Base-by-base conservation (phyloP, 306 rosid genomes). In the Prunus armeniaca region DNA sequence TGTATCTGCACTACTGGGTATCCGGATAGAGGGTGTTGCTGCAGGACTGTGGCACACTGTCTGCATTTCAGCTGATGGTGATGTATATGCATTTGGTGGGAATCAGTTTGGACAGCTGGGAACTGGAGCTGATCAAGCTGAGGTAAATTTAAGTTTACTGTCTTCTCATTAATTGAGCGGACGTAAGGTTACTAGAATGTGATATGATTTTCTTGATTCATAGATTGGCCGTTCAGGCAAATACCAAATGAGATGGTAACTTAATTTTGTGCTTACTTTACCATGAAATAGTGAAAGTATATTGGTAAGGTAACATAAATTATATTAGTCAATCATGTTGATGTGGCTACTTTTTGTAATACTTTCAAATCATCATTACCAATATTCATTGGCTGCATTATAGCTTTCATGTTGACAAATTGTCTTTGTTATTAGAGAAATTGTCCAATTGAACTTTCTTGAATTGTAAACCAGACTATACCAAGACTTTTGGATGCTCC, bases 91-190 rank as follows among this genome's bases (percentile, higher is more conserved):
- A 69, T 94, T 94, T 86, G 98, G 97, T 3, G 95, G 98, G 30
- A 94, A 94, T 78, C 97, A 94, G 76, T 94, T 94, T 85, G 97
- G 98, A 73, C 96, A 94, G 89, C 87, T 94, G 76, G 98, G 98
- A 81, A 94, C 98, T 25, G 97, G 97, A 67, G 76, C 85, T 38
- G 97, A 89, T 60, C 91, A 94, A 81, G 93, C 97, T 19, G 97
- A 91, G 98, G 97, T 94, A 83, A 57, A 60, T 22, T 50, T 69
- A 43, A 56, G 55, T 73, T 17, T 25, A 73, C 9, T 15, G 19
- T 58, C 19, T 43, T 49, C n/a, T 65, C 20, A 38, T 18, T 54
- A 67, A 56, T 9, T 22, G 54, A 43, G 9, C 32, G 34, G n/a
- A 20, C 7, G 5, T 47, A 13, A 30, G 10, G 30, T 50, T 63